Base-by-base conservation (phyloP, 2,329 filamentous ascomycete species). In the Aspergillus proliferans region DNA sequence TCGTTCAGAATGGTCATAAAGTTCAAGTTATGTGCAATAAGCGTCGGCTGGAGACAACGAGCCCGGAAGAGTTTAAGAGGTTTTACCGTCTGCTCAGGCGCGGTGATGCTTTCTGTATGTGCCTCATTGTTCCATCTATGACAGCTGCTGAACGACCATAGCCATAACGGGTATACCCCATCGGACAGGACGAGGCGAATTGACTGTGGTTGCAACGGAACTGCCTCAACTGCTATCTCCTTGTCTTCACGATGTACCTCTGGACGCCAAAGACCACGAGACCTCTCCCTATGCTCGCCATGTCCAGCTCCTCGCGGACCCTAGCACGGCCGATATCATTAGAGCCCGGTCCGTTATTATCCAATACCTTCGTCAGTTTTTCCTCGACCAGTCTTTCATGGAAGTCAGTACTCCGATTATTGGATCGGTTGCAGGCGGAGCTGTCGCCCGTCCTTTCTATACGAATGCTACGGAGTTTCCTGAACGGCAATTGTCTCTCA, bases 321-420 rank as follows among this genome's bases (percentile, higher is more conserved):
- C 76, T 30, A 72, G 79, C 36, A 78, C 83, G 2, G 75, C 83
- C 10, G 83, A 93, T 61, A 82, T 84, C 1, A 73, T 97, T 45
- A 80, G 84, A 28, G 76, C 93, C 21, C 84, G 92, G 33, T 84
- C 89, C 0, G 74, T 82, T 34, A 81, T 97, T 51, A 84, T 89
- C 54, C 83, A 84, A 50, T 80, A 82, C 56, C 77, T 97, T 55
- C 83, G 89, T 33, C 78, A 82, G 46, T 88, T 86, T 65, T 82
- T 97, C 48, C 76, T 88, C 51, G 75, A 82, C 7, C 77, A 80
- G 42, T 78, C 80, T 5, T 96, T 96, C 62, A 74, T 90, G 47
- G 91, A 96, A 70, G 90, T 97, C 43, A 87, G 87, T 58, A 98
- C 93, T 0, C 93, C 93, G 0, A 88, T 97, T 49, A 76, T 98